Percentiles rank a stretch among this genome's conserved stretches.
phyloP scores from a whole-genome alignment of 164 flowering plant species.

The Vitis amurensis region DNA sequence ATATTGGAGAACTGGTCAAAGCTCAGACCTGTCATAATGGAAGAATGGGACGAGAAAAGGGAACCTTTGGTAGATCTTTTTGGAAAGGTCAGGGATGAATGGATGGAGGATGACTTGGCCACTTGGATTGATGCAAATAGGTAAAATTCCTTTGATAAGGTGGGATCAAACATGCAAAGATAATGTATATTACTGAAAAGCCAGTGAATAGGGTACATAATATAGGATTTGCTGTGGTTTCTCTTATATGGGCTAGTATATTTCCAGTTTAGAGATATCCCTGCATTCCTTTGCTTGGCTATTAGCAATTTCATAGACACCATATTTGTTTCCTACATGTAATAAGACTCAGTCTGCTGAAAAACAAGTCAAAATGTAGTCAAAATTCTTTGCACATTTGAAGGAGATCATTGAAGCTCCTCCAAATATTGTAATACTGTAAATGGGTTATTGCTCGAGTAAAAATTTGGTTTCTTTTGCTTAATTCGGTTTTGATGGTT shows the following conservation, averaged over 20 bases:
- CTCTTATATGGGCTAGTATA: neutral
- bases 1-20: slow-evolving; percentile 81
- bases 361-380: neutral
- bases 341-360: neutral
- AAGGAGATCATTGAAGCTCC: neutral
- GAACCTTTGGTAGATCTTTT: slow-evolving; percentile 71
- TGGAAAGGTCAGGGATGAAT: slow-evolving; percentile 93
- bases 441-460: neutral
- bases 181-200: neutral
- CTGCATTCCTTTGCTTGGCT: neutral
- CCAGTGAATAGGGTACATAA: no score
- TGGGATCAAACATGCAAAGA: no score
- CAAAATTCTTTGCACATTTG: neutral
- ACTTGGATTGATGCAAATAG: slow-evolving; percentile 94
- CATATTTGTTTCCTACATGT: neutral
- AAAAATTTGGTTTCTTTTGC: neutral
- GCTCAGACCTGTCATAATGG: slow-evolving; percentile 82
- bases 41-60: slow-evolving; percentile 81
- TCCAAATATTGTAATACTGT: neutral
- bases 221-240: neutral
- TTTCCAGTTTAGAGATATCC: neutral
- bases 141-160: slow-evolving; percentile 25
- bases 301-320: neutral
- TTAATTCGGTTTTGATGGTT: neutral
- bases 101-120: slow-evolving; percentile 78